phyloP scores from a whole-genome alignment of 1,139 yeast genomes.

The Blastobotrys niveus region DNA sequence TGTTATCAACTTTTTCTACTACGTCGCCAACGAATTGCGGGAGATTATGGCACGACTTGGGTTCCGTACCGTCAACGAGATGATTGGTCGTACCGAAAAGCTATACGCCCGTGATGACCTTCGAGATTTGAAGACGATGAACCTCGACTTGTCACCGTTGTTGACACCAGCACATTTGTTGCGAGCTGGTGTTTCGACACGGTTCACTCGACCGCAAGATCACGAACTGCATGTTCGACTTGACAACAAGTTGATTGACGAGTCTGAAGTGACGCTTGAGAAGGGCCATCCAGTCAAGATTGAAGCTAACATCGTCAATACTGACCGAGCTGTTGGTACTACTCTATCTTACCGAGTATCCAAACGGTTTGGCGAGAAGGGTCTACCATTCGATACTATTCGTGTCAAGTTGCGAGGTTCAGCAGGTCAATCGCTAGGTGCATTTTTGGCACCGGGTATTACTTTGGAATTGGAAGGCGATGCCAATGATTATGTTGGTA shows the following conservation, averaged over 20 bases:
- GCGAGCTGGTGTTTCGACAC: conserved; percentile 97
- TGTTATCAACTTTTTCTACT: conserved; percentile 94
- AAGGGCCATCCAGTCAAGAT: conserved; percentile 92
- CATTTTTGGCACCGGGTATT: conserved; percentile 92
- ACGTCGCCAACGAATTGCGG: conserved; percentile 87
- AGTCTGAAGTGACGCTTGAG: conserved; percentile 87
- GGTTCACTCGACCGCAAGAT: conserved; percentile 90
- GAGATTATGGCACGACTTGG: conserved; percentile 91
- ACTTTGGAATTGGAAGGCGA: conserved; percentile 96
- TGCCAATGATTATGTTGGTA: conserved; percentile 96
- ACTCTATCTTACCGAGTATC: conserved; percentile 92
- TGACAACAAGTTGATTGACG: conserved; percentile 93
- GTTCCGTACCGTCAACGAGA: conserved; percentile 90
- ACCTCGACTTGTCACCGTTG: conserved; percentile 85
- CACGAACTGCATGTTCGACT: conserved; percentile 87
- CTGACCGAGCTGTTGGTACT: conserved; percentile 94
- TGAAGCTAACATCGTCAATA: conserved; percentile 87
- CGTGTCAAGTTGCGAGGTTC: conserved; percentile 88
- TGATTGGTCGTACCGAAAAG: conserved; percentile 96
- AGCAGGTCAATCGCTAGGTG: conserved; percentile 99
- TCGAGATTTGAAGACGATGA: conserved; percentile 84
- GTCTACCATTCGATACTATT: conserved; percentile 92
- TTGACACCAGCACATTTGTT: conserved; percentile 95
- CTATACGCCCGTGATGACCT: conserved; percentile 78
- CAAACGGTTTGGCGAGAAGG: conserved; percentile 85